Base-by-base conservation (phyloP, 2,329 filamentous ascomycete species). In the Canariomyces notabilis region DNA sequence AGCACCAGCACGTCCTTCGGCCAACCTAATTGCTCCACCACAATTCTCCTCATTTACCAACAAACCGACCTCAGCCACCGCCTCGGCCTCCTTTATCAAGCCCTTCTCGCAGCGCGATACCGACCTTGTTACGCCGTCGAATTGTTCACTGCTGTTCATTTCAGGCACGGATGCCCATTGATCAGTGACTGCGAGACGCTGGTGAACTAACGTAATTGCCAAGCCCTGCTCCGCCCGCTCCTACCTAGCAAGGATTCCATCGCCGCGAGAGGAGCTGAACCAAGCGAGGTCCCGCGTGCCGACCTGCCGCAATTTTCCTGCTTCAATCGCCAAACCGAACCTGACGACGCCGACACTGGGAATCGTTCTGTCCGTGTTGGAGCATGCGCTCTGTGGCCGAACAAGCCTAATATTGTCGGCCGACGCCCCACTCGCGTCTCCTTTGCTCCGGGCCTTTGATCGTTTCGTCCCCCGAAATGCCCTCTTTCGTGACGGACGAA, bases 401-500 rank as follows among this genome's bases (percentile, higher is more conserved):
- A 22, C 42, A 42, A 40, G 37, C 42, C 41, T 52, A 40, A 49
- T 20, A 35, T n/a, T n/a, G n/a, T 26, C 32, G 44, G 50, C 44
- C 51, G 51, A 39, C 37, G 32, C 47, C n/a, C 41, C 52, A 44
- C 36, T 11, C 34, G 43, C 42, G 33, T 48, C 41, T 26, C 37
- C 32, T 29, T 49, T 46, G 54, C 42, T 43, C 18, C 41, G 14
- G 48, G 29, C 26, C 23, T 26, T 40, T 38, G 36, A 44, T 43
- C 21, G 38, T 48, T 49, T 36, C 41, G 23, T 21, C 38, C 39
- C 50, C 50, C 54, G 59, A 64, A 53, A 79, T 79, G 75, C 75
- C 75, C 67, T 76, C 74, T 54, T 78, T 76, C 62, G 60, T 77
- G 55, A 67, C 68, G 61, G 67, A 75, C 63, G 65, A 70, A 51